Conservation (phyloP, 192 early-diverging fungal species). For the Irineochytrium annulatum region DNA sequence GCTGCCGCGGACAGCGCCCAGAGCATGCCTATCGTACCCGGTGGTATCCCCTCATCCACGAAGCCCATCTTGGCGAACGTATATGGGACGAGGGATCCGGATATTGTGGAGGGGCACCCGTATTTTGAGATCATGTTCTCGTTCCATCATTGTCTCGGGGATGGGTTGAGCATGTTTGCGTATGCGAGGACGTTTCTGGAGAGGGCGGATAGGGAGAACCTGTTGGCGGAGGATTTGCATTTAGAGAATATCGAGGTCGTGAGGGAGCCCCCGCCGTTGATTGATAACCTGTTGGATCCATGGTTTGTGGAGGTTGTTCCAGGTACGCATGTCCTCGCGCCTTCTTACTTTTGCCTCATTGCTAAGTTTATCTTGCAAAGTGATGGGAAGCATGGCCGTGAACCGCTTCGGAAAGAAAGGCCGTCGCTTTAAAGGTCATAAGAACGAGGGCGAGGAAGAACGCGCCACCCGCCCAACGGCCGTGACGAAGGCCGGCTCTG, state of each 20-base stretch:
- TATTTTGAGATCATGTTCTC: constrained; percentile 41
- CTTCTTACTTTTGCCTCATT: not conserved
- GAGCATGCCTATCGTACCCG: too few relatives aligned
- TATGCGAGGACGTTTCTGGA: constrained; percentile 32
- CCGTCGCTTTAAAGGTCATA: constrained; percentile 8
- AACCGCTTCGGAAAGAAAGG: constrained; percentile 9
- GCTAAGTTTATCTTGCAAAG: too few relatives aligned
- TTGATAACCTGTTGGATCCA: constrained; percentile 45
- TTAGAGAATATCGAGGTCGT: constrained; percentile 23
- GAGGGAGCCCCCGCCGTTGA: constrained; percentile 28
- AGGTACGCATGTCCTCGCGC: constrained; percentile 18
- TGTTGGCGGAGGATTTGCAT: constrained; percentile 21
- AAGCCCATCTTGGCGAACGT: too few relatives aligned
- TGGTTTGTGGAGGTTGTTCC: constrained; percentile 35
- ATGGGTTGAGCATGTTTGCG: constrained; percentile 42
- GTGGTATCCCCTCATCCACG: too few relatives aligned
- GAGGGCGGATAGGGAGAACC: constrained; percentile 5
- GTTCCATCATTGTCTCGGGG: constrained; percentile 47
- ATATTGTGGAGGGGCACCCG: not conserved
- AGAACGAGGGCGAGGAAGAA: not conserved
- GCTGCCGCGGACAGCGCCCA: too few relatives aligned
- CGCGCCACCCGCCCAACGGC: not conserved
- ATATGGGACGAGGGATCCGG: not conserved
- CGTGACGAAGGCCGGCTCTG: not conserved
- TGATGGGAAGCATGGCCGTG: constrained; percentile 15